phyloP scores from a whole-genome alignment of 2,329 filamentous ascomycete species.

The Ceratocystis harringtonii region DNA sequence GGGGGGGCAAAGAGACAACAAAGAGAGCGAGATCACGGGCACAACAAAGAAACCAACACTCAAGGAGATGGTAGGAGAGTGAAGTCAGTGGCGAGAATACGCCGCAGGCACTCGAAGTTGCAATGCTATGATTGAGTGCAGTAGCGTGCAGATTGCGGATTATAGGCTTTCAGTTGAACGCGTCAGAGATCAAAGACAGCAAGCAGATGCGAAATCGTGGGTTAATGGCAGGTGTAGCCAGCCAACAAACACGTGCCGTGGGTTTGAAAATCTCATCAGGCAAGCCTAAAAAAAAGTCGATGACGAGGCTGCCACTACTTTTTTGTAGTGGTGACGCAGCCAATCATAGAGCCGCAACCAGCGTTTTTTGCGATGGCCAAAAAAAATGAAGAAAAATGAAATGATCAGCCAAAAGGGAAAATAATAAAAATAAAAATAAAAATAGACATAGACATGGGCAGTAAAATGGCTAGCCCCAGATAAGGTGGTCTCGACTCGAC shows the following conservation, averaged over 20 bases:
- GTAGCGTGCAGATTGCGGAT: neutral
- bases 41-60: no score
- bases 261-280: neutral
- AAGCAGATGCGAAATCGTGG: neutral
- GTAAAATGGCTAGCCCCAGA: no score
- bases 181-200: neutral
- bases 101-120: neutral
- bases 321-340: neutral
- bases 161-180: neutral
- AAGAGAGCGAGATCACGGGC: neutral
- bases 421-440: neutral
- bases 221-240: neutral
- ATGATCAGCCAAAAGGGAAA: neutral
- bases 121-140: neutral
- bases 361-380: neutral
- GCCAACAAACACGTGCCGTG: neutral
- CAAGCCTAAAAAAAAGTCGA: neutral
- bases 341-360: neutral
- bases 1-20: neutral
- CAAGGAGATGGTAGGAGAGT: no score
- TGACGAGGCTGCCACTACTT: constrained; percentile 1
- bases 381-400: no score
- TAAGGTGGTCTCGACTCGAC: no score
- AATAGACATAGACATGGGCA: neutral
- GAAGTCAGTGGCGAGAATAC: no score